These are phyloP conservation scores for Talaromyces albobiverticillius DNA, from an alignment of 2,329 filamentous ascomycete genomes.

Conservation along the genomic window DNA sequence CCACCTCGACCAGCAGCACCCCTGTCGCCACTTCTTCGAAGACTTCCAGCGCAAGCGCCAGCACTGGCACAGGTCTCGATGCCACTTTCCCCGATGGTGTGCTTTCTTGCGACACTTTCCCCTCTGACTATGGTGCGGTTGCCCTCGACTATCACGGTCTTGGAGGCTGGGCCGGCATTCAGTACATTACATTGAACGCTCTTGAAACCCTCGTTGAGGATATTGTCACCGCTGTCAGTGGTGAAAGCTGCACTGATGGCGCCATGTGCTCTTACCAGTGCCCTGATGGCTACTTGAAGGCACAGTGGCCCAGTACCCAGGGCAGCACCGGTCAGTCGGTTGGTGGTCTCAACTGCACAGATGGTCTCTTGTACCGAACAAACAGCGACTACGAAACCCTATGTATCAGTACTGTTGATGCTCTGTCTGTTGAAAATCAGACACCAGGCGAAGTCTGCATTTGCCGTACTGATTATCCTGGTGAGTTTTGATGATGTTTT, in stretches of 20 bases:
- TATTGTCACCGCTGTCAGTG: conserved; percentile 63
- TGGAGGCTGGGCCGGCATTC: conserved; percentile 77
- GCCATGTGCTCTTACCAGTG: conserved; percentile 91
- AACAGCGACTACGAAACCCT: conserved; percentile 65
- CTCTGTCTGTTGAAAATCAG: conserved; percentile 74
- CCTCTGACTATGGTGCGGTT: conserved; percentile 76
- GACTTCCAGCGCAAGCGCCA: conserved; percentile 17
- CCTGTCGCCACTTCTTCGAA: conserved; percentile 16
- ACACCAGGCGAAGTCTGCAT: conserved; percentile 60
- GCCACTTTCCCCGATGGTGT: conserved; percentile 72
- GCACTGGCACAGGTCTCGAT: conserved; percentile 55
- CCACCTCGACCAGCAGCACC: conserved; percentile 17
- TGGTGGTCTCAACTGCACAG: conserved; percentile 75
- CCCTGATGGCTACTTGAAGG: conserved; percentile 86
- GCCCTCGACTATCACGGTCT: conserved; percentile 65
- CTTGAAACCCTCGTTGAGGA: conserved; percentile 57
- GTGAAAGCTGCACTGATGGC: conserved; percentile 59
- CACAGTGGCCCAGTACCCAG: conserved; percentile 80
- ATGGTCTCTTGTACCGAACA: conserved; percentile 74
- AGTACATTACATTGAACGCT: conserved; percentile 53
- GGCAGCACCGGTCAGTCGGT: conserved; percentile 78
- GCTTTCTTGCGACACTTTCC: conserved; percentile 70
- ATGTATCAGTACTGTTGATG: conserved; percentile 69
- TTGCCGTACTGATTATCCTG: conserved; percentile 96
- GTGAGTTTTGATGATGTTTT: too few species aligned